Base-by-base conservation (phyloP, 371 early-diverging fungal species). In the Mortierella sp. region DNA sequence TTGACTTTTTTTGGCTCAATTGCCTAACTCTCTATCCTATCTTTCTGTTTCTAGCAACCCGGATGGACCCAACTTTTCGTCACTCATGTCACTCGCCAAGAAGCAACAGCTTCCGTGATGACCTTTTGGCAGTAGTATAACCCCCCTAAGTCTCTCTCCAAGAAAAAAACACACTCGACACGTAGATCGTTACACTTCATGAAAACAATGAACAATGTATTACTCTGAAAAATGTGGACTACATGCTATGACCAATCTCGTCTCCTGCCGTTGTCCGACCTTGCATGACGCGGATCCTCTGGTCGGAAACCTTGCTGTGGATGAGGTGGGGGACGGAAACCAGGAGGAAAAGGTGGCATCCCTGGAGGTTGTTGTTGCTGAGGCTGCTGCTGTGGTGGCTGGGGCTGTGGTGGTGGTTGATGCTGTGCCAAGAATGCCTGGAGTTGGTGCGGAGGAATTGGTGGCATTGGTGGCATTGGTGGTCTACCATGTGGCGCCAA, bases 81-180 rank as follows among this genome's bases (percentile, higher is more conserved):
- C 77, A 1, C 54, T 76, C 5, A 61, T 76, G 0, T 60, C 77
- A 3, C 50, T 76, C 2, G 77, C 77, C 22, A 68, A 76, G 52
- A 68, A 65, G 54, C 76, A 51, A 19, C 44, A 48, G 55, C n/a
- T 17, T 13, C 12, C 8, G 19, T 48, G 22, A 40, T 39, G 8
- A 12, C 54, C 10, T 52, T 52, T n/a, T n/a, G n/a, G n/a, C n/a
- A n/a, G n/a, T n/a, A n/a, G n/a, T n/a, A n/a, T n/a, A n/a, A n/a
- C n/a, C n/a, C n/a, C n/a, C n/a, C n/a, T n/a, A n/a, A n/a, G n/a
- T n/a, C n/a, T n/a, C n/a, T n/a, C n/a, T n/a, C n/a, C n/a, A n/a
- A n/a, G n/a, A n/a, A n/a, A n/a, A n/a, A n/a, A n/a, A n/a, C n/a
- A n/a, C n/a, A n/a, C n/a, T n/a, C n/a, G n/a, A n/a, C n/a, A n/a